These are phyloP conservation scores for Phoma sp. DNA, from an alignment of 2,329 filamentous ascomycete genomes.

Conservation along the genomic window DNA sequence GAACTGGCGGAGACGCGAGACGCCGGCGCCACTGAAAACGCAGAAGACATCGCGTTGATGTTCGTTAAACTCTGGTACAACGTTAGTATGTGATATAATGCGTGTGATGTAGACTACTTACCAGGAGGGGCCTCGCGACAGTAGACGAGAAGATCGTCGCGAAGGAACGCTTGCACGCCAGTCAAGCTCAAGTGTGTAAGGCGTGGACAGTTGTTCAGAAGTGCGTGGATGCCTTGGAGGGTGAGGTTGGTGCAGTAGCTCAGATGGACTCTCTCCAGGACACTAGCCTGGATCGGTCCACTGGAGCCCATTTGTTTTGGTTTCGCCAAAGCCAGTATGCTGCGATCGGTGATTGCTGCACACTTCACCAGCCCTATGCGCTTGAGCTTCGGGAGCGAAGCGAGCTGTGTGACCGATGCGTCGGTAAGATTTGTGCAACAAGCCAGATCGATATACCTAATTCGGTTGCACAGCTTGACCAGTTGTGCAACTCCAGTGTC, in stretches of 20 bases:
- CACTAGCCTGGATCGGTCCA: slow-evolving; percentile 66
- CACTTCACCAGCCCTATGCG: slow-evolving; percentile 96
- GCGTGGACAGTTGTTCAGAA: slow-evolving; percentile 89
- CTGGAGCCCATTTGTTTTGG: slow-evolving; percentile 62
- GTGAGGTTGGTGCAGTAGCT: slow-evolving; percentile 92
- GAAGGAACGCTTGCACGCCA: slow-evolving; percentile 87
- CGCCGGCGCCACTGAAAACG: slow-evolving; percentile 90
- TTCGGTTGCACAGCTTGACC: slow-evolving; percentile 86
- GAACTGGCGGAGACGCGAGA: slow-evolving; percentile 76
- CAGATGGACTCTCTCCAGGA: slow-evolving; percentile 89
- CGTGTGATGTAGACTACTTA: slow-evolving; percentile 44
- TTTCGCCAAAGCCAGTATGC: slow-evolving; percentile 82
- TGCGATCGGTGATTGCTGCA: slow-evolving; percentile 84
- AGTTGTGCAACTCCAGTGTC: slow-evolving; percentile 85
- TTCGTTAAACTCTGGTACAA: slow-evolving; percentile 78
- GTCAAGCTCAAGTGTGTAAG: slow-evolving; percentile 94
- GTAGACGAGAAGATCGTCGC: slow-evolving; percentile 81
- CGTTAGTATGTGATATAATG: not conserved
- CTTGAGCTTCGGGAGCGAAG: slow-evolving; percentile 88
- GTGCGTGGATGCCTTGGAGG: slow-evolving; percentile 79
- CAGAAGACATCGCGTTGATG: slow-evolving; percentile 96
- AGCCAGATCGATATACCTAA: slow-evolving; percentile 96
- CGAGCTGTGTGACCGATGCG: slow-evolving; percentile 80
- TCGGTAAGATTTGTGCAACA: slow-evolving; percentile 92
- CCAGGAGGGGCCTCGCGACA: slow-evolving; percentile 83